Base-by-base conservation (phyloP, 805 yeast species). In the Starmerella stellata region DNA sequence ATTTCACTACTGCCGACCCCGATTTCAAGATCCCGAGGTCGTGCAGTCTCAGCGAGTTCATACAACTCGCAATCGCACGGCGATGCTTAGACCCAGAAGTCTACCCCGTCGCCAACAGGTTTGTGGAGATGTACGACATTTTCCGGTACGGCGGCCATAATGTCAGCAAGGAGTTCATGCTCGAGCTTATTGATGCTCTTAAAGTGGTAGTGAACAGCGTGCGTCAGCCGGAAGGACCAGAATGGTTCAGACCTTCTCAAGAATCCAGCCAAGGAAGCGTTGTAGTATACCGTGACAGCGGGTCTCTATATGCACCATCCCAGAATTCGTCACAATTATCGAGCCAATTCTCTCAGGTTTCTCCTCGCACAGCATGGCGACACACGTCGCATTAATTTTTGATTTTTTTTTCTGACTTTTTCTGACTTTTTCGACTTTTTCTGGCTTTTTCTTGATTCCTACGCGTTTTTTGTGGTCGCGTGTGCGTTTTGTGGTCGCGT, bases 61-160 rank as follows among this genome's bases (percentile, higher is more conserved):
- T 41, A 70, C 77, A 14, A 71, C 52, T 61, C 30, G 48, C 69
- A 27, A 55, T 52, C 25, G 33, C 44, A 11, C 27, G 54, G 39
- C 40, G 38, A 29, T 41, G 51, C 2, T 37, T 55, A 8, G 56
- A 51, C 19, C 15, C 32, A 13, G 42, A 45, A 3, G 33, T 33
- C 34, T 25, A 39, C 4, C 45, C 36, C 18, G 36, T 38, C 2
- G 49, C 50, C 4, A 45, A 46, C 4, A 51, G 59, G 27, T 69
- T 68, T 43, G 59, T 73, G 3, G 61, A 59, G 3, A 54, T 70
- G 13, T 83, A 81, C 58, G 94, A 83, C 47, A 60, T 62, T 36
- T 63, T 76, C 28, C 62, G 81, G 42, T 83, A 73, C 55, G 69
- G 87, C 4, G 78, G 79, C 2, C 55, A 62, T 16, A 63, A 71